Evolutionary conservation across 2,329 filamentous ascomycete species (phyloP), one percentile per base, ranked within the genome.

Genomic region (Penicillium sp.): DNA sequence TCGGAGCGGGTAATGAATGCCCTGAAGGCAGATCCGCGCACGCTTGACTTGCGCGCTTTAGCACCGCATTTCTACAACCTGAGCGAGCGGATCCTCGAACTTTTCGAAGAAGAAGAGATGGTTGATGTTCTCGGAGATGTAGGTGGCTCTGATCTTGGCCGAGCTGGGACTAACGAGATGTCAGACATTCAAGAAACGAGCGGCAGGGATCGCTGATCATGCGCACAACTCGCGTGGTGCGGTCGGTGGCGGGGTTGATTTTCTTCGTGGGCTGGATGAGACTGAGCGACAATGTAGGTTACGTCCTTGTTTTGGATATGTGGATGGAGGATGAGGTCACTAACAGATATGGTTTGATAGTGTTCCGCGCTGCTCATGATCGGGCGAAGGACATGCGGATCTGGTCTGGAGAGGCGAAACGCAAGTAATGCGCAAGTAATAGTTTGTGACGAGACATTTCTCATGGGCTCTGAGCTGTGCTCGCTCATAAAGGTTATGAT

Each of bases 101-200:
- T 99, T 0, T 96, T 96, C 60, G 92, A 97, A 56, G 92, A 96
- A 72, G 86, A 97, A 54, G 89, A 91, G 54, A 83, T 89, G 71
- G 81, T 84, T 18, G 85, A 90, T 61, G 85, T 94, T 20, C 72
- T 93, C 64, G 81, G 84, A 54, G 81, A 77, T 65, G 76, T 79
- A 65, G 56, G 53, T 56, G 39, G 18, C 16, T 22, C 3, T 31
- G 69, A 20, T 48, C 16, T 29, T 39, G 20, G 22, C 24, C 14
- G 14, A n/a, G 8, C 4, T 20, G 42, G 24, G 13, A 51, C 34
- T 43, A 13, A 54, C 39, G 13, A 20, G 26, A 16, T 40, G n/a
- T 18, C 51, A 88, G 78, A 92, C 90, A 0, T 97, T 95, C 75
- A 90, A 92, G 63, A 82, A 84, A 48, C 82, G 94, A 46, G 90